Evolutionary conservation across 108 stramenopile species (phyloP).

Genomic region (Tribonema minus): DNA sequence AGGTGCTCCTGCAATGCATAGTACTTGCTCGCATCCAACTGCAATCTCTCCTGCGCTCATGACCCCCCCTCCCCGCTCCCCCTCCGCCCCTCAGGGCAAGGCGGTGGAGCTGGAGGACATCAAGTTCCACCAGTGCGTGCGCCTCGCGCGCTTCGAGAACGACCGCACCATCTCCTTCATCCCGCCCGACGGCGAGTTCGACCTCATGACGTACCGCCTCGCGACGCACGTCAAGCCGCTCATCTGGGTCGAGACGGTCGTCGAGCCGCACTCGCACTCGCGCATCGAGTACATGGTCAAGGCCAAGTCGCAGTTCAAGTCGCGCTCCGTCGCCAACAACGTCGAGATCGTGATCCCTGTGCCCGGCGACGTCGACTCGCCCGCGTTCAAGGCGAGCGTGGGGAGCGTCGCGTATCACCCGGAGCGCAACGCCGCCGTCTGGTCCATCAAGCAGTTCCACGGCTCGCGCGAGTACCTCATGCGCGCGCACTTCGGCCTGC

Average conservation of each 20-base stretch:
- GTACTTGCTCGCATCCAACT: too few species aligned
- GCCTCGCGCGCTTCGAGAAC: conserved; percentile 95
- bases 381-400: conserved; percentile 89
- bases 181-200: conserved; percentile 98
- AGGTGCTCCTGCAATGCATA: too few species aligned
- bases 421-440: conserved; percentile 80
- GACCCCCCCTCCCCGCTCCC: too few species aligned
- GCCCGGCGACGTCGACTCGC: conserved; percentile 96
- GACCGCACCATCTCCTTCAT: conserved; percentile 98
- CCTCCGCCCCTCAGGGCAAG: conserved; percentile 66
- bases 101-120: conserved; percentile 98
- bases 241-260: conserved; percentile 95
- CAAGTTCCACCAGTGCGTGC: conserved; percentile 99
- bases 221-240: conserved; percentile 98
- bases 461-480: conserved; percentile 88
- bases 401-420: conserved; percentile 96
- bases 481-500: conserved; percentile 98
- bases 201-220: conserved; percentile 97
- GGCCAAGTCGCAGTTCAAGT: conserved; percentile 97
- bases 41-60: too few species aligned
- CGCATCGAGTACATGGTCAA: conserved; percentile 99
- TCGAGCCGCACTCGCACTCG: conserved; percentile 89
- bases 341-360: conserved; percentile 99
- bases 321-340: conserved; percentile 92
- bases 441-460: conserved; percentile 91